A percentile compares a stretch with the other conserved stretches of the same genome.
These are phyloP conservation scores for Dentipellis fragilis DNA, from an alignment of 768 basidiomycete species.

Conservation along the genomic window DNA sequence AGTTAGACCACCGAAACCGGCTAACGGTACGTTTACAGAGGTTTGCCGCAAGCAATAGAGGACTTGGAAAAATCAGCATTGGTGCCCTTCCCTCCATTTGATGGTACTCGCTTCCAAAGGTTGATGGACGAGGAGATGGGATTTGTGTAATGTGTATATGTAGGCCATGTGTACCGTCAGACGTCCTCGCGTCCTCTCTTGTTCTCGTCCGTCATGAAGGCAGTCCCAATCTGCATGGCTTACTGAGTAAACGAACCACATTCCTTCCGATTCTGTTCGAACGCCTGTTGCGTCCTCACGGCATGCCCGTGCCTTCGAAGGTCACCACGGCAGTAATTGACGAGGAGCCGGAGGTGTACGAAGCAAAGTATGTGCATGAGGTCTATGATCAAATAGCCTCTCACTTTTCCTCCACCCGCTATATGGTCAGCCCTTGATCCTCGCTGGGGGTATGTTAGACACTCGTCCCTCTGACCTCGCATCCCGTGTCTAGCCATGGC, in stretches of 20 bases:
- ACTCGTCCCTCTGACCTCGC: neutral
- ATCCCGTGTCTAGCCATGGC: constrained; percentile 61
- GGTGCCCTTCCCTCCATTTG: constrained; percentile 56
- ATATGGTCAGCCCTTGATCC: constrained; percentile 47
- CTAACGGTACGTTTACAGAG: constrained; percentile 23
- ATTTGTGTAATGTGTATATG: constrained; percentile 23
- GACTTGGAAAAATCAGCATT: constrained; percentile 35
- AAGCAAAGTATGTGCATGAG: constrained; percentile 66
- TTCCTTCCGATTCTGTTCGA: neutral
- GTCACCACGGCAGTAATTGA: constrained; percentile 25
- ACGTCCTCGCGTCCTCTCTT: neutral
- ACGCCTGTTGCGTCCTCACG: too few species aligned
- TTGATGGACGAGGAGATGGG: constrained; percentile 78
- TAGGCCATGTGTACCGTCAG: neutral
- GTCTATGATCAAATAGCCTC: constrained; percentile 80
- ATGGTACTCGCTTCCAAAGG: constrained; percentile 53
- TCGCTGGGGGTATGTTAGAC: neutral
- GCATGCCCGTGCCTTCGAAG: constrained; percentile 6
- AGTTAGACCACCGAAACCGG: neutral
- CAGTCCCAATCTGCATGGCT: too few species aligned
- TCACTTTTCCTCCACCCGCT: constrained; percentile 84
- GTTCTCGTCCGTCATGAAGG: neutral
- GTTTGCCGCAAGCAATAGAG: constrained; percentile 44
- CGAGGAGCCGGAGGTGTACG: constrained; percentile 49
- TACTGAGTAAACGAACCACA: too few species aligned